Conservation (phyloP, 2,329 filamentous ascomycete species). For the Teratosphaeriaceae sp. region DNA sequence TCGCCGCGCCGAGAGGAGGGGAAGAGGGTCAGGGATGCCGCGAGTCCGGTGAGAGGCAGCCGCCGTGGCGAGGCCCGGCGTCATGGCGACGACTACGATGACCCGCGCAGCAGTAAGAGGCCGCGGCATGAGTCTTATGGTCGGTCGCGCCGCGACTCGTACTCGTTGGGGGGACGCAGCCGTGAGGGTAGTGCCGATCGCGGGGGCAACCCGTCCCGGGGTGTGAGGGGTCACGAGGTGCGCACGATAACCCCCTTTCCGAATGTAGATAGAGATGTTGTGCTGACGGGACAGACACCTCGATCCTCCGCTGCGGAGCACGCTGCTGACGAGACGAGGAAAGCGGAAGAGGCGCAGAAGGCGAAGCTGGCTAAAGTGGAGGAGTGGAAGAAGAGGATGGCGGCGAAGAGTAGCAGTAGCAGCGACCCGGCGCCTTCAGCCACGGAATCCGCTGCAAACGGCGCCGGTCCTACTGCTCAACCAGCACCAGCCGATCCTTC, state of each 20-base stretch:
- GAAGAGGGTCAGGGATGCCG: constrained; percentile 14
- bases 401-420: constrained; percentile 62
- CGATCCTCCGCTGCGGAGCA: constrained; percentile 14
- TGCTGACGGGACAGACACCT: constrained; percentile 15
- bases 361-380: constrained; percentile 68
- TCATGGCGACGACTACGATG: constrained; percentile 17
- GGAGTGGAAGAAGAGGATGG: constrained; percentile 80
- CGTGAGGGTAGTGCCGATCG: constrained; percentile 54
- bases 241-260: constrained; percentile 28
- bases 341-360: constrained; percentile 7
- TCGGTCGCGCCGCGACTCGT: constrained; percentile 13
- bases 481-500: constrained; percentile 7
- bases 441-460: constrained; percentile 15
- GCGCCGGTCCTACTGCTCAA: constrained; percentile 3
- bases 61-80: constrained; percentile 8
- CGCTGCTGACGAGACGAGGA: constrained; percentile 11
- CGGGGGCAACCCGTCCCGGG: constrained; percentile 43
- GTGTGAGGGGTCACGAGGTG: constrained; percentile 52
- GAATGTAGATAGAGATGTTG: not conserved
- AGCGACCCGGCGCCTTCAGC: constrained; percentile 53
- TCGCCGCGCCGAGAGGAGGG: constrained; percentile 8
- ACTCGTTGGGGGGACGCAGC: constrained; percentile 15
- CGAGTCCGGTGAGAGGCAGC: constrained; percentile 17
- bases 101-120: constrained; percentile 16
- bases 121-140: no score